Percentiles rank a stretch among this genome's conserved stretches.
Conservation (phyloP, 192 early-diverging fungal genomes). For the Thamnidium elegans region DNA sequence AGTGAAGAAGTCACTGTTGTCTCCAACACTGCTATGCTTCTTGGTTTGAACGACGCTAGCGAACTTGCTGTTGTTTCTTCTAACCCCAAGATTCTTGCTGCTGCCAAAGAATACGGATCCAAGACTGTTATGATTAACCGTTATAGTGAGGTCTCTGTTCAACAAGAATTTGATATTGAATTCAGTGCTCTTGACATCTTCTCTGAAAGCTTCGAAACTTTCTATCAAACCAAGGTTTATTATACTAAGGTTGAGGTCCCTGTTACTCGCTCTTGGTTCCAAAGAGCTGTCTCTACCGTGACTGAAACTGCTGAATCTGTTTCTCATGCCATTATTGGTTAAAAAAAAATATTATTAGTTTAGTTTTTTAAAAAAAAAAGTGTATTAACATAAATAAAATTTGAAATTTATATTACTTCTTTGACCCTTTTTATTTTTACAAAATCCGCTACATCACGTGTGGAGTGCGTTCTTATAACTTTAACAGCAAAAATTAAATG, state of each 20-base stretch:
- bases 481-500: too few species aligned
- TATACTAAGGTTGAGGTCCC: constrained; percentile 7
- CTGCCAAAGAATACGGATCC: constrained; percentile 14
- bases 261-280: constrained; percentile 12
- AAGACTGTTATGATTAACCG: constrained; percentile 14
- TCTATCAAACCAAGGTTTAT: constrained; percentile 2
- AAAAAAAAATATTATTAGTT: constrained; percentile 1
- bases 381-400: too few species aligned
- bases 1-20: constrained; percentile 9
- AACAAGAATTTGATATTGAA: constrained; percentile 8
- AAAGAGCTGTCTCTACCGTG: constrained; percentile 4
- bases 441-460: too few species aligned
- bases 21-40: constrained; percentile 11
- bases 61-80: constrained; percentile 21
- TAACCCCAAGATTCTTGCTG: constrained; percentile 12
- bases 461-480: too few species aligned
- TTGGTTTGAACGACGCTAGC: constrained; percentile 14
- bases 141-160: neutral
- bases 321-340: constrained; percentile 5
- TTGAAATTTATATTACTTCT: too few species aligned
- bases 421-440: too few species aligned
- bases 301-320: neutral
- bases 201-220: constrained; percentile 19
- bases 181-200: constrained; percentile 16
- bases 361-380: constrained; percentile 7